A percentile compares a stretch with the other conserved stretches of the same genome.
These are phyloP conservation scores for Cryphonectria carpinicola DNA, from an alignment of 2,329 filamentous ascomycete genomes.

Conservation along the genomic window DNA sequence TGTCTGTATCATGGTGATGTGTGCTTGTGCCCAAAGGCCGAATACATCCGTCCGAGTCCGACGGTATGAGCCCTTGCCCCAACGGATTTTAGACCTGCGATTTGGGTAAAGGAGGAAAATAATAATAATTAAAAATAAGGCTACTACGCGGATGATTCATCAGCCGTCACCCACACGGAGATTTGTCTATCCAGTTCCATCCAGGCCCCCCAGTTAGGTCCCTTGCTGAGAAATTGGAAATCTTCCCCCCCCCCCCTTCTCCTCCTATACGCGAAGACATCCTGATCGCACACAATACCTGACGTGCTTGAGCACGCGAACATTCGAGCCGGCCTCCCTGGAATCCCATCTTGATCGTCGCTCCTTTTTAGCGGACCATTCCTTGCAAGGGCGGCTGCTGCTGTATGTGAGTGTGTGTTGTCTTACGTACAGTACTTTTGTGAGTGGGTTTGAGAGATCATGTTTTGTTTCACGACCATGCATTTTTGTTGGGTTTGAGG, in stretches of 20 bases:
- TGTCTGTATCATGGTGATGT: neutral
- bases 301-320: slow-evolving; percentile 1
- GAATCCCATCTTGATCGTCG: neutral
- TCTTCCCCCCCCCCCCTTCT: neutral
- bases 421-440: neutral
- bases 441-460: neutral
- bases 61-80: neutral
- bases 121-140: neutral
- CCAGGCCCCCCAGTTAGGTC: neutral
- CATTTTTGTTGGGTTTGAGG: neutral
- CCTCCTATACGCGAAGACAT: neutral
- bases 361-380: neutral
- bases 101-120: neutral
- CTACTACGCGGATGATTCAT: neutral
- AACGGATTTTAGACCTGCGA: neutral
- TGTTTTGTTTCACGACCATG: neutral
- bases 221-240: neutral
- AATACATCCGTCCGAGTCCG: neutral
- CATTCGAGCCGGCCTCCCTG: neutral
- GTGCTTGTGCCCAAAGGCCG: neutral
- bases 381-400: neutral
- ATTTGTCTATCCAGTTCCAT: neutral
- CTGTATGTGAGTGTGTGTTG: neutral
- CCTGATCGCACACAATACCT: neutral
- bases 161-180: neutral